Evolutionary conservation across 2,329 filamentous ascomycete species (phyloP), one percentile per base, ranked within the genome.

Genomic region (Trichoderma breve): DNA sequence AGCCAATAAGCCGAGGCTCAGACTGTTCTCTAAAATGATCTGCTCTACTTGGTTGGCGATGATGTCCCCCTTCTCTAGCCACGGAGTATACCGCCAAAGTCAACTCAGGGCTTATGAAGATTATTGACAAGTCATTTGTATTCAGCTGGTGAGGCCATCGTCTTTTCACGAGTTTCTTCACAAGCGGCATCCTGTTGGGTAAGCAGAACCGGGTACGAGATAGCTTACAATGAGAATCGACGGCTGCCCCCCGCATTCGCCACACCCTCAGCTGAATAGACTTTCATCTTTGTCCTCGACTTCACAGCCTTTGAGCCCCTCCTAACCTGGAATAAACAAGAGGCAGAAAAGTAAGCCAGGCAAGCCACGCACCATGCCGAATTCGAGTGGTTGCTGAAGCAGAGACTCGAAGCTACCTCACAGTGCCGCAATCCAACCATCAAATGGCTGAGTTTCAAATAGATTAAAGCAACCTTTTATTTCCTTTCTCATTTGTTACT

Each of bases 201-300:
- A 53, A 36, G 57, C 57, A 34, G 57, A 53, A 43, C 28, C 39
- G 18, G 36, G 21, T 43, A 34, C 18, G 26, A 61, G 66, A 47
- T 51, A 51, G 55, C 66, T 70, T 57, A 70, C 36, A 51, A 24
- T 69, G 55, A 69, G n/a, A 47, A 34, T 32, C 26, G 18, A 60
- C 53, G 32, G 64, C 6, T 24, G 1, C 24, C 57, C 66, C 66
- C 66, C 66, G 55, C 66, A 61, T 69, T 69, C 66, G 39, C 28
- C 66, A 69, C 66, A 69, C 66, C 55, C 39, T 61, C 57, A 51
- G 39, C 26, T 34, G 57, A 61, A 69, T 69, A 69, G 66, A 61
- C 66, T 69, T 62, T 61, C n/a, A 14, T 60, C 66, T 47, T 68
- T 39, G 26, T 47, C 36, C 24, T 60, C 53, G 34, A 47, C 32